These are phyloP conservation scores for Neurospora discreta DNA, from an alignment of 495 filamentous ascomycete genomes.

Conservation along the genomic window DNA sequence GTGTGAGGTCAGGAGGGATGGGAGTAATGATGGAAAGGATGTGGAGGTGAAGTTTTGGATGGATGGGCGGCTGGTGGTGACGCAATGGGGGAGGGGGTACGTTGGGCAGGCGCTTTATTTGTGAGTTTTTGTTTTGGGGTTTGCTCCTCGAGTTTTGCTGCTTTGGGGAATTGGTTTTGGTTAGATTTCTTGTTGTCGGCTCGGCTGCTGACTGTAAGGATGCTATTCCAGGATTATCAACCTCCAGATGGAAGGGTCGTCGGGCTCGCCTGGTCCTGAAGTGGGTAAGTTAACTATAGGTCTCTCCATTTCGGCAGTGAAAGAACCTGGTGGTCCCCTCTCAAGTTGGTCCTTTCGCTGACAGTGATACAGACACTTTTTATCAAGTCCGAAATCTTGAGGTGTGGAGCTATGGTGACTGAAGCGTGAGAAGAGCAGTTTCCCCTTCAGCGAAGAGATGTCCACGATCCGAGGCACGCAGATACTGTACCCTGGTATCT, in stretches of 20 bases:
- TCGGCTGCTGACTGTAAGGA: background rate
- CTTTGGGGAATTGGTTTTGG: too few relatives aligned
- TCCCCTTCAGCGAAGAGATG: background rate
- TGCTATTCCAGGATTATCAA: conserved; percentile 31
- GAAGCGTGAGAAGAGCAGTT: background rate
- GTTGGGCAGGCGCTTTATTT: conserved; percentile 38
- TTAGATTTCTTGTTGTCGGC: background rate
- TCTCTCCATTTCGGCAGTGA: background rate
- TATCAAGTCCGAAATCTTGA: conserved; percentile 31
- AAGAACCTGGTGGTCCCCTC: background rate
- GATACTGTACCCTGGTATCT: background rate
- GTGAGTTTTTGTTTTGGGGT: too few relatives aligned
- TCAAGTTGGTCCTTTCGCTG: background rate
- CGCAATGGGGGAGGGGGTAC: conserved; percentile 40
- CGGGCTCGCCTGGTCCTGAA: conserved; percentile 34
- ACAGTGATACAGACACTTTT: conserved; percentile 21
- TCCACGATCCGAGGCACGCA: background rate
- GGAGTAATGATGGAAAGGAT: conserved; percentile 33
- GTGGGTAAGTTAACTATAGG: conserved; percentile 19
- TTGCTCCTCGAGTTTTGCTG: too few relatives aligned
- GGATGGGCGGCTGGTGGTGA: conserved; percentile 37
- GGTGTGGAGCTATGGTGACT: conserved; percentile 28
- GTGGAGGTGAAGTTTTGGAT: conserved; percentile 43
- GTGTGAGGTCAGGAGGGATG: conserved; percentile 30
- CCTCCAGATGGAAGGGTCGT: conserved; percentile 40